Evolutionary conservation across 2,329 filamentous ascomycete species (phyloP), one percentile per base, ranked within the genome.

Genomic region (Stromatinia cepivora): DNA sequence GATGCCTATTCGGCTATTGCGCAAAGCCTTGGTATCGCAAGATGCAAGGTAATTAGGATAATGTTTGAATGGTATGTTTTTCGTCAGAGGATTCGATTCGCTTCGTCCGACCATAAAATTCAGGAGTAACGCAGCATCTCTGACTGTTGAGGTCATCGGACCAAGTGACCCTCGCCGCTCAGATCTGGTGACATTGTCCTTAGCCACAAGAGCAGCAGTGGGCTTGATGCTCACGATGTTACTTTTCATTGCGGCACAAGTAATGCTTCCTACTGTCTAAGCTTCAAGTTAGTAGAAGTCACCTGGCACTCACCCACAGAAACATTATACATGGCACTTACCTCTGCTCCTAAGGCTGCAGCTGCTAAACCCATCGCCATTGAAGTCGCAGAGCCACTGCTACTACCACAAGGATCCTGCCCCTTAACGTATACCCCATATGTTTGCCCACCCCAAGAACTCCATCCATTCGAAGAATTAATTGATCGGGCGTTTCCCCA

Each of bases 391-490:
- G 81, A 82, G 1, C 84, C 84, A 2, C 81, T 82, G 0, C 80
- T 83, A 68, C 83, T 85, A 1, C 84, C 84, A 4, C 83, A 82
- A 6, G 82, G 77, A 39, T 70, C 64, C n/a, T 62, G 46, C 28
- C 48, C 34, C 11, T 42, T 45, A 36, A 34, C n/a, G 48, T 66
- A 72, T 0, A 87, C 86, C 10, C 80, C 88, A 48, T 84, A 81
- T 0, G 83, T 84, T 75, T 91, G 88, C 0, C 88, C 88, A 15
- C 87, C 87, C 63, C 85, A 81, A 0, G 88, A 84, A 58, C 84
- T 87, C 88, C 88, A 91, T 5, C 89, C 89, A 67, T 86, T 86
- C n/a, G 79, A 84, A 4, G 81, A 81, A 73, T 88, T 89, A 20
- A 76, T 74, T 4, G 84, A 86, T 9, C 89, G 81, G 66, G 81